Evolutionary conservation across 148 eudicot species (phyloP), one percentile per base, ranked within the genome.

Genomic region (Persicaria tinctoria): DNA sequence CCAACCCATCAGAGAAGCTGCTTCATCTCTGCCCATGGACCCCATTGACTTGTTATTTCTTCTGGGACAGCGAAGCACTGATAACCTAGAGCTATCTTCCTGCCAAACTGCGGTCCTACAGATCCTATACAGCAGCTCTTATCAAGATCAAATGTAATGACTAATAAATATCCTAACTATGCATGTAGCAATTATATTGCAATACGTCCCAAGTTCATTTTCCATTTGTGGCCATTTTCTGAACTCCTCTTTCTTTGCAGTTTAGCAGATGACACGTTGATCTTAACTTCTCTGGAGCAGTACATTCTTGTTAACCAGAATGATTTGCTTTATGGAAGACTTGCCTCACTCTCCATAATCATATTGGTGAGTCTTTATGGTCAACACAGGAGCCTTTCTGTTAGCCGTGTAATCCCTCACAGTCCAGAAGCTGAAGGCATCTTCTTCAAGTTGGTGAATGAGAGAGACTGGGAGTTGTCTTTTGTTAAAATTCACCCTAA

Each of bases 221-320:
- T 14, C 6, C 69, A 63, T 63, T 41, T 41, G 46, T 14, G 48
- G 2, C 18, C 32, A 12, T 38, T 32, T 11, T 47, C 60, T 62
- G 41, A 51, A 20, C 70, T 76, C 57, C 20, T 47, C 13, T 51
- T 27, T 60, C 54, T 66, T 70, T 38, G 14, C 80, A 95, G 99
- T 85, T 78, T 95, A 73, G 96, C 88, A 76, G 97, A 95, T 81
- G 89, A 87, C 53, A 89, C 86, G 84, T 78, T 90, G 84, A 87
- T 92, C 46, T 83, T 95, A 73, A 87, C 99, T 78, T 92, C 97
- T 80, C 76, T 95, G 77, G 99, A 95, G 90, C 97, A 95, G 74
- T 95, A 86, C 83, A 84, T 95, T 82, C 80, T 95, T 59, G 86
- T 87, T 63, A 95, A 95, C 80, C 78, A 88, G 77, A 70, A 77